Evolutionary conservation across 495 filamentous ascomycete species (phyloP).

Genomic region (Aspergillus baeticus): DNA sequence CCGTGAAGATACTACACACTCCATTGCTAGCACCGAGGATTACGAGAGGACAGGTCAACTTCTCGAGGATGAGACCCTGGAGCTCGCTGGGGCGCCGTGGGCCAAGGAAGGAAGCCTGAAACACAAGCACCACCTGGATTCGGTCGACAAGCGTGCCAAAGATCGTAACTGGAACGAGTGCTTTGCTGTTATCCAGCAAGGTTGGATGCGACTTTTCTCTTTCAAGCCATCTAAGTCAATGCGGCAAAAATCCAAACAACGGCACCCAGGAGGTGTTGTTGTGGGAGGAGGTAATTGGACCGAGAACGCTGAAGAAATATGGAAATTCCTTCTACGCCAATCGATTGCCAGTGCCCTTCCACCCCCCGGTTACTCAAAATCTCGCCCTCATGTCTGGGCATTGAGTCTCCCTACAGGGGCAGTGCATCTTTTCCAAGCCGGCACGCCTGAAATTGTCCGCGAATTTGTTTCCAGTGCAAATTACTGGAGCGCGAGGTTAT

Average conservation of each 20-base stretch:
- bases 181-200: constrained; percentile 97
- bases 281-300: constrained; percentile 98
- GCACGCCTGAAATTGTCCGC: constrained; percentile 88
- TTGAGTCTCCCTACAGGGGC: constrained; percentile 90
- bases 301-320: constrained; percentile 85
- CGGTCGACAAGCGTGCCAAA: constrained; percentile 84
- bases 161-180: constrained; percentile 92
- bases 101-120: constrained; percentile 95
- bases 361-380: constrained; percentile 87
- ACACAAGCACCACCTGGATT: constrained; percentile 94
- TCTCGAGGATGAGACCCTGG: constrained; percentile 87
- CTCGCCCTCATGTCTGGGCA: constrained; percentile 90
- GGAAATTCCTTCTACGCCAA: constrained; percentile 84
- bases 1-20: constrained; percentile 74
- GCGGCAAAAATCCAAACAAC: constrained; percentile 64
- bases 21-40: constrained; percentile 48
- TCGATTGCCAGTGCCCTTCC: constrained; percentile 90
- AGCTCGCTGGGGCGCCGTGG: constrained; percentile 91
- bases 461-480: constrained; percentile 95
- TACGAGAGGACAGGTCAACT: constrained; percentile 61
- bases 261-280: constrained; percentile 55
- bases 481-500: constrained; percentile 94
- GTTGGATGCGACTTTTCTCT: constrained; percentile 92
- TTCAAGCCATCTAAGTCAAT: constrained; percentile 77
- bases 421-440: constrained; percentile 95